A percentile compares a stretch with the other conserved stretches of the same genome.
Conservation (phyloP, 2,329 filamentous ascomycete genomes). For the Talaromyces marneffei region DNA sequence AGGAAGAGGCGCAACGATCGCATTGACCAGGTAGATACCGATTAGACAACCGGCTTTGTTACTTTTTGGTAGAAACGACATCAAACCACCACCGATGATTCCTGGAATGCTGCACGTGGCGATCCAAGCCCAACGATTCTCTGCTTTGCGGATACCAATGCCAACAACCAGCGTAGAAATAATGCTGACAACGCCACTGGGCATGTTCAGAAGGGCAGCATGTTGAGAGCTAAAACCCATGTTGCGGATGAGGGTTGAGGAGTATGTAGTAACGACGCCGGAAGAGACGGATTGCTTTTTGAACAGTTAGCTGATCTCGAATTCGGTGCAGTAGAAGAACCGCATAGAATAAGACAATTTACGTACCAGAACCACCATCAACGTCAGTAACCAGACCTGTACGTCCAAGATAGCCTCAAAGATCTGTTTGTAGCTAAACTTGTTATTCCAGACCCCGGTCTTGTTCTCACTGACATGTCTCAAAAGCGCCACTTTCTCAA, state of each 20-base stretch:
- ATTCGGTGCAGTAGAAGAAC: not conserved
- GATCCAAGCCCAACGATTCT: slow-evolving; percentile 40
- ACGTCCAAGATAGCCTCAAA: slow-evolving; percentile 42
- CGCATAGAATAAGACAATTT: not conserved
- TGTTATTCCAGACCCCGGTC: slow-evolving; percentile 48
- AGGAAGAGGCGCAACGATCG: slow-evolving; percentile 40
- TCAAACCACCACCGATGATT: slow-evolving; percentile 40
- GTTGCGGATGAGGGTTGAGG: slow-evolving; percentile 36
- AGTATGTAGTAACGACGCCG: slow-evolving; percentile 43
- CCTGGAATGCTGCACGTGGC: slow-evolving; percentile 42
- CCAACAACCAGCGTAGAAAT: slow-evolving; percentile 38
- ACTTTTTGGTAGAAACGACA: slow-evolving; percentile 31
- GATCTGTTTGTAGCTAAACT: slow-evolving; percentile 45
- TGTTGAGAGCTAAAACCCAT: slow-evolving; percentile 41
- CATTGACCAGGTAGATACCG: slow-evolving; percentile 43
- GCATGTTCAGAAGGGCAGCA: slow-evolving; percentile 42
- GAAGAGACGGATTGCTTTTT: slow-evolving; percentile 36
- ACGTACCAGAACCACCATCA: slow-evolving; percentile 21
- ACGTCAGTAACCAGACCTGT: slow-evolving; percentile 42
- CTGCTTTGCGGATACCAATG: slow-evolving; percentile 35
- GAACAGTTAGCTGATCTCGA: slow-evolving; percentile 17
- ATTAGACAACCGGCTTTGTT: slow-evolving; percentile 41
- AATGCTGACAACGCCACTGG: slow-evolving; percentile 38
- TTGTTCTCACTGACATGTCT: slow-evolving; percentile 45
- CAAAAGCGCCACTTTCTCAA: slow-evolving; percentile 35